Evolutionary conservation across 2,329 filamentous ascomycete genomes (phyloP).

Genomic region (Cladophialophora chaetospira): DNA sequence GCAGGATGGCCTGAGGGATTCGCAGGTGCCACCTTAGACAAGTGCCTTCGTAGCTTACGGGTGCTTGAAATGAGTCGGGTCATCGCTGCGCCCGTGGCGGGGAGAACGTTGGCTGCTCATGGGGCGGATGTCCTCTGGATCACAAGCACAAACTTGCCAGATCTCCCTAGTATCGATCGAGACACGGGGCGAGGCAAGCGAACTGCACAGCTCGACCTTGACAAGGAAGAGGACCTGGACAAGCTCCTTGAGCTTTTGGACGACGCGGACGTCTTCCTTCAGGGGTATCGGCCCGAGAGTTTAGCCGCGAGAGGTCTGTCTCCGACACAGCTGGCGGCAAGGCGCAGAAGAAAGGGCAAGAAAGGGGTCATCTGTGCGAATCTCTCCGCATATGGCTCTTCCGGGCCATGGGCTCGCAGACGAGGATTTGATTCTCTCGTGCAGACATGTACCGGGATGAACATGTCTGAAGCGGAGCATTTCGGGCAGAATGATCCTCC

Average conservation of each 20-base stretch:
- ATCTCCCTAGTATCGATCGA: conserved; percentile 40
- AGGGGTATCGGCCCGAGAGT: conserved; percentile 52
- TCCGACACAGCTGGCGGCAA: conserved; percentile 40
- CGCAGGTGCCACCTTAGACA: conserved; percentile 15
- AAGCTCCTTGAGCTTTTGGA: conserved; percentile 38
- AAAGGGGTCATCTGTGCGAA: conserved; percentile 52
- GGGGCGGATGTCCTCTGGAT: conserved; percentile 47
- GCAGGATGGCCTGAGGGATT: background rate
- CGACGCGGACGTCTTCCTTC: conserved; percentile 47
- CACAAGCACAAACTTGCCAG: conserved; percentile 40
- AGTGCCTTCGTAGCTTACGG: conserved; percentile 45
- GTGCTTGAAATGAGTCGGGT: conserved; percentile 44
- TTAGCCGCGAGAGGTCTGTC: conserved; percentile 49
- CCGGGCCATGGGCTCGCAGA: conserved; percentile 49
- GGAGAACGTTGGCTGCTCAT: conserved; percentile 43
- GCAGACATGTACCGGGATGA: conserved; percentile 59
- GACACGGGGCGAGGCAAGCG: conserved; percentile 44
- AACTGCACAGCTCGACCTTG: conserved; percentile 42
- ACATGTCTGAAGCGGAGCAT: conserved; percentile 56
- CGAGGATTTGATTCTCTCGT: conserved; percentile 60
- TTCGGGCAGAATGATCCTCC: conserved; percentile 36
- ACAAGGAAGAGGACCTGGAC: conserved; percentile 27
- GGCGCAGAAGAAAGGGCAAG: conserved; percentile 39
- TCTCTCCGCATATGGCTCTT: conserved; percentile 55
- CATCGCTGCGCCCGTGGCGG: conserved; percentile 43